Evolutionary conservation across 441 rosid genomes (phyloP), one percentile per base, ranked within the genome.

Genomic region (Brassica hybrid): DNA sequence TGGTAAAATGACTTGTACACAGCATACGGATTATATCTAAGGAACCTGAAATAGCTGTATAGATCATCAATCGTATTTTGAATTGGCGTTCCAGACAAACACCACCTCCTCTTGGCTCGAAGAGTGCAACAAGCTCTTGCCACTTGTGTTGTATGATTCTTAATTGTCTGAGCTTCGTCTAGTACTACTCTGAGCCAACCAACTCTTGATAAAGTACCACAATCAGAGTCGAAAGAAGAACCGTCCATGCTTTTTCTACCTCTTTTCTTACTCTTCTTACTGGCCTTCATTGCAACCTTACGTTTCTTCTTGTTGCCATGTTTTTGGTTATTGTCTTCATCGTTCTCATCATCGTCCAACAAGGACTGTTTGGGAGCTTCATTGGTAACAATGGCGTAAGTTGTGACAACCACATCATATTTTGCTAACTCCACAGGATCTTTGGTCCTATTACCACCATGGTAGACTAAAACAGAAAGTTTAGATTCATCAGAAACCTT

Each of bases 141-240:
- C 69, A 96, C 91, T 84, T 89, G 99, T 38, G 99, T 96, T 80
- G 96, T 82, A 79, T 96, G 97, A 84, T 96, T 96, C 81, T 96
- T 96, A 71, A 96, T 96, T 10, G 97, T 92, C 86, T 96, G 99
- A 69, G 99, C 99, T 85, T 96, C 99, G 86, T 96, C 99, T 50
- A 94, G 86, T 73, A 96, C 85, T 66, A 96, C 91, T 86, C 99
- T 87, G 75, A 80, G 84, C 99, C 99, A 96, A 70, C 78, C 84
- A 59, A 94, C 97, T 85, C 83, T 85, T 71, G 92, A 93, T 82
- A 94, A 89, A 11, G 98, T 72, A 76, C 99, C 97, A 63, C 76
- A 84, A 43, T 78, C 86, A 76, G 74, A 76, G 68, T 91, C 97
- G 79, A 82, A 74, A 68, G 88, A 83, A 36, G 88, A 84, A 81